Conservation (phyloP, 2,329 filamentous ascomycete species). For the Xylaria sp. region DNA sequence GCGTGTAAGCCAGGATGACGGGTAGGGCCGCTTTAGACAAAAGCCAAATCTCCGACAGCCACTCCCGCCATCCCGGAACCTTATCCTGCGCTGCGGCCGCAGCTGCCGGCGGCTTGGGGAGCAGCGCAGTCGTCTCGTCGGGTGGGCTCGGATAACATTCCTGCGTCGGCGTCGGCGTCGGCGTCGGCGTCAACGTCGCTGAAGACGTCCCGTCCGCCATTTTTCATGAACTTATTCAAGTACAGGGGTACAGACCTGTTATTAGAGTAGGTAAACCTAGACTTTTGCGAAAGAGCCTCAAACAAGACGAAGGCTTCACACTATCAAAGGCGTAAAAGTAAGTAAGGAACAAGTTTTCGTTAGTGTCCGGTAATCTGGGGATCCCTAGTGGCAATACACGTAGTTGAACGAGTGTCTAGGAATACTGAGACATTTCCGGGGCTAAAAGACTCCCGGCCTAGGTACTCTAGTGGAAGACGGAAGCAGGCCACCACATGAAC, state of each 20-base stretch:
- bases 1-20: slow-evolving; percentile 80
- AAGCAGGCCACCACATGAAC: too few relatives aligned
- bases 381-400: too few relatives aligned
- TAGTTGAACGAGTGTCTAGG: too few relatives aligned
- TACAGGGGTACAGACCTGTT: not conserved
- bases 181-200: slow-evolving; percentile 11
- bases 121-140: slow-evolving; percentile 26
- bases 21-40: slow-evolving; percentile 72
- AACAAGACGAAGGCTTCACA: too few relatives aligned
- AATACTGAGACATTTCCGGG: too few relatives aligned
- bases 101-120: slow-evolving; percentile 23
- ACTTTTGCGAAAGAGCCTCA: slow-evolving; percentile 1
- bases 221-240: not conserved
- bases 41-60: slow-evolving; percentile 65
- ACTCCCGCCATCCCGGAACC: slow-evolving; percentile 30
- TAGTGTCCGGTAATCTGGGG: too few relatives aligned
- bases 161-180: slow-evolving; percentile 9
- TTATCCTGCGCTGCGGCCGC: not conserved
- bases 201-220: slow-evolving; percentile 22
- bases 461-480: not conserved
- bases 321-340: too few relatives aligned
- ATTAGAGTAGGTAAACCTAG: not conserved
- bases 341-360: too few relatives aligned
- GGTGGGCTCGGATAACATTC: slow-evolving; percentile 7
- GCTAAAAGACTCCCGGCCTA: slow-evolving; percentile 5